phyloP scores from a whole-genome alignment of 148 eudicot species.

The Chenopodium formosanum region DNA sequence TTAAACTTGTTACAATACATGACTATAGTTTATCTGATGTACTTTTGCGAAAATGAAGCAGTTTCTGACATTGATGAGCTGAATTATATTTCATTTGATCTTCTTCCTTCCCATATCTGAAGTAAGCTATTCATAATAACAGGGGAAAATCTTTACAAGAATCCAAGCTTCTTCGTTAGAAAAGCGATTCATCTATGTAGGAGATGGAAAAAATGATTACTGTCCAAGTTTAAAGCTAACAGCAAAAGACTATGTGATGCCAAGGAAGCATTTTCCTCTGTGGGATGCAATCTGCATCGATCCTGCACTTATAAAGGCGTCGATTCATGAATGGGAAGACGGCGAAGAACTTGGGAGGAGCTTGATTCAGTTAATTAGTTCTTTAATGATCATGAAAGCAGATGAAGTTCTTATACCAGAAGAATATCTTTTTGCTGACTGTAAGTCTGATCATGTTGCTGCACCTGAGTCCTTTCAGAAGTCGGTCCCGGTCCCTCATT shows the following conservation, averaged over 20 bases:
- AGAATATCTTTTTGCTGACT: slow-evolving; percentile 15
- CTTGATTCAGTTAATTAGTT: slow-evolving; percentile 15
- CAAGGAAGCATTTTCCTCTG: slow-evolving; percentile 29
- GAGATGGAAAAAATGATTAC: slow-evolving; percentile 31
- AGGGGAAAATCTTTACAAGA: slow-evolving; percentile 24
- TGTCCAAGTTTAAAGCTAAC: slow-evolving; percentile 27
- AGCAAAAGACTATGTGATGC: slow-evolving; percentile 29
- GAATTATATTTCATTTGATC: neutral
- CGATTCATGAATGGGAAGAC: slow-evolving; percentile 27
- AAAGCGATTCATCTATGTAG: slow-evolving; percentile 24
- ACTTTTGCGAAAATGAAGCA: neutral
- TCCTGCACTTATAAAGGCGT: slow-evolving; percentile 13
- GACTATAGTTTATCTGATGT: too few relatives aligned
- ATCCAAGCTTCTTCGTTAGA: slow-evolving; percentile 18
- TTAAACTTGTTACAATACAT: too few relatives aligned
- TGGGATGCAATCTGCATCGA: slow-evolving; percentile 28
- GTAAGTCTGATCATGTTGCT: slow-evolving; percentile 19
- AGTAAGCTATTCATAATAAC: neutral
- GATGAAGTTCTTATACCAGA: slow-evolving; percentile 1
- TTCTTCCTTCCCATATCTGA: neutral
- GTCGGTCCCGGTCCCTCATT: slow-evolving; percentile 26
- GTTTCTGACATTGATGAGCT: neutral
- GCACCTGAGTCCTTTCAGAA: slow-evolving; percentile 16
- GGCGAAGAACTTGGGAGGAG: slow-evolving; percentile 21
- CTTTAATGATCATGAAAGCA: slow-evolving; percentile 2